Evolutionary conservation across 768 basidiomycete genomes (phyloP).

Genomic region (Wakefieldia striispora): DNA sequence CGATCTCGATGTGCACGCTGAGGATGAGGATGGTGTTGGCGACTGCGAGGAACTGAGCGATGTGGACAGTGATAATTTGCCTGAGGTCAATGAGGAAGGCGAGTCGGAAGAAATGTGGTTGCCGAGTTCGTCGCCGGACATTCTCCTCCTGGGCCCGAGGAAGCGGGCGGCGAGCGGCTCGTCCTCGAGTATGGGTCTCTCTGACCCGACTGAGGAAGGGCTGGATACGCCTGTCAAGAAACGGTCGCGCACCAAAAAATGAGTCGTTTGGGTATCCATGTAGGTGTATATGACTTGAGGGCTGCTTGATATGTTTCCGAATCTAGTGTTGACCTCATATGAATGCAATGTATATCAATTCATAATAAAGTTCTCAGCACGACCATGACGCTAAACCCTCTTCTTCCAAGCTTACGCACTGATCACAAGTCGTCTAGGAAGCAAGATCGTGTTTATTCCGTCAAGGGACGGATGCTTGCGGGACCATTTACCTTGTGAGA

Average conservation of each 20-base stretch:
- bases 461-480: slow-evolving; percentile 3
- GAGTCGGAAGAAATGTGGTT: slow-evolving; percentile 39
- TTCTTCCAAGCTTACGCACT: not conserved
- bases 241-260: slow-evolving; percentile 16
- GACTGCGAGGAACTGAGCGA: not conserved
- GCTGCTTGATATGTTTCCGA: not conserved
- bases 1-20: not conserved
- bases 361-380: not conserved
- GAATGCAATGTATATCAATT: not conserved
- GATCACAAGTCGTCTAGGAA: not conserved
- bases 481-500: slow-evolving; percentile 10
- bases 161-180: slow-evolving; percentile 27
- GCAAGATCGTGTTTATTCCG: not conserved
- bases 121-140: slow-evolving; percentile 41
- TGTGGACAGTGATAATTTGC: slow-evolving; percentile 5
- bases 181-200: slow-evolving; percentile 23
- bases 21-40: not conserved
- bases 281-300: slow-evolving; percentile 2
- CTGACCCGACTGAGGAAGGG: slow-evolving; percentile 15
- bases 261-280: not conserved
- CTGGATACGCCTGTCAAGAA: slow-evolving; percentile 27
- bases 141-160: slow-evolving; percentile 32
- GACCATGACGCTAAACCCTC: not conserved
- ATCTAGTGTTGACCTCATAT: not conserved
- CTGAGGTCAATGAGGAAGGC: slow-evolving; percentile 22